Base-by-base conservation (phyloP, 1,139 yeast species). In the Yamadazyma atlantica region DNA sequence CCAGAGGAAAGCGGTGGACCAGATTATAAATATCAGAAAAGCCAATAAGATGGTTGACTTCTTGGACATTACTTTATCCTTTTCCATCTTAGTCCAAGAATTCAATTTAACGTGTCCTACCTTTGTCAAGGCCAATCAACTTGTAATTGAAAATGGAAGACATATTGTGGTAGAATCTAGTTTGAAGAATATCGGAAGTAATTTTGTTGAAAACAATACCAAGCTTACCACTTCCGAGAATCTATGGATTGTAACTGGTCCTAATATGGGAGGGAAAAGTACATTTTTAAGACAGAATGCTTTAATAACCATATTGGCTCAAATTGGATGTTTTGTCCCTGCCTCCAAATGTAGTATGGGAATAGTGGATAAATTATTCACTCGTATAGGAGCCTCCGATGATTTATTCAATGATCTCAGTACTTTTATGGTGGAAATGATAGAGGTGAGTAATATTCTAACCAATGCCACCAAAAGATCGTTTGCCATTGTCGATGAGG, bases 201-300 rank as follows among this genome's bases (percentile, higher is more conserved):
- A 73, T 42, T 92, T 89, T 54, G 76, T 75, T 1, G 67, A 84
- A 0, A 92, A 92, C 55, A 80, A 82, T 51, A 48, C 61, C 1
- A 53, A 80, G 8, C 47, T 68, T 2, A 34, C 28, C 2, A 29
- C 29, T 2, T 57, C 62, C 0, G 45, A 55, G 3, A 53, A 50
- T 14, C 34, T 65, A 15, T 86, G 95, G 90, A 72, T 92, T 7
- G 80, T 92, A 4, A 82, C 96, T 0, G 98, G 98, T 0, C 97
- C 97, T 1, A 92, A 92, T 55, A 92, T 92, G 97, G 97, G 97
- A 3, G 98, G 98, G 0, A 92, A 92, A 54, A 85, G 96, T 32
- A 90, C 97, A 0, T 92, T 79, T 52, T 63, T 92, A 35, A 73
- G 97, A 34, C 97, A 90, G 49, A 85, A 84, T 54, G 97, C 97